Percentiles rank a stretch among this genome's conserved stretches.
Evolutionary conservation across 2,329 filamentous ascomycete genomes (phyloP).

Genomic region (Penicillium psychrosexuale): DNA sequence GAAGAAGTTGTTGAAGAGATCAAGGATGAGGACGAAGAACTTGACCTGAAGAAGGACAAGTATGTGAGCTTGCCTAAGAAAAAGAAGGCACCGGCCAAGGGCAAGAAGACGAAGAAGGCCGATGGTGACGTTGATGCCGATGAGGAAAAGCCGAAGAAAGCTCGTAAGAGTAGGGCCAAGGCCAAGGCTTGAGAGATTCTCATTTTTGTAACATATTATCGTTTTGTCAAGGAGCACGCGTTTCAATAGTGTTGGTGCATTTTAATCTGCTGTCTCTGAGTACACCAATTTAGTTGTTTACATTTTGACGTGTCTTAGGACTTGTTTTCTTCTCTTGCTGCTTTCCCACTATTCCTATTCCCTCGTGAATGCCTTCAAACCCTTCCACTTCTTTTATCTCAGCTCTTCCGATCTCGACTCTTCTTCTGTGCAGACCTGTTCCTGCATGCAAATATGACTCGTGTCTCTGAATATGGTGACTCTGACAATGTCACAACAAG

Average conservation of each 20-base stretch:
- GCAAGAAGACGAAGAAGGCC: slow-evolving; percentile 35
- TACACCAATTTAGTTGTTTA: background rate
- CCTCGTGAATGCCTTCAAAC: background rate
- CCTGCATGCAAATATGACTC: background rate
- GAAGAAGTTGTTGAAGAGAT: slow-evolving; percentile 57
- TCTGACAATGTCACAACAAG: background rate
- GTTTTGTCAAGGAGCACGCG: background rate
- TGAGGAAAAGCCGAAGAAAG: slow-evolving; percentile 56
- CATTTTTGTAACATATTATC: slow-evolving; percentile 11
- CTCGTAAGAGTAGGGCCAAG: slow-evolving; percentile 31
- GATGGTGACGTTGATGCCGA: slow-evolving; percentile 46
- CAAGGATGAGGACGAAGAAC: slow-evolving; percentile 67
- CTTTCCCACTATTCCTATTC: too few species aligned
- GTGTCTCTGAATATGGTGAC: background rate
- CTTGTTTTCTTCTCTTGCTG: background rate
- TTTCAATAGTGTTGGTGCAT: background rate
- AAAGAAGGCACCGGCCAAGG: slow-evolving; percentile 48
- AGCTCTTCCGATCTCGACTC: background rate
- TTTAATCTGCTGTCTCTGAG: background rate
- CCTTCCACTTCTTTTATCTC: too few species aligned
- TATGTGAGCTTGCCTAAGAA: slow-evolving; percentile 92
- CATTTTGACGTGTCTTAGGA: background rate
- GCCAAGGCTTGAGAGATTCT: slow-evolving; percentile 19
- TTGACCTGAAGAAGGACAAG: slow-evolving; percentile 91
- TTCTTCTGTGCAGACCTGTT: background rate